Base-by-base conservation (phyloP, 2,329 filamentous ascomycete genomes). In the Colletotrichum somersetense region DNA sequence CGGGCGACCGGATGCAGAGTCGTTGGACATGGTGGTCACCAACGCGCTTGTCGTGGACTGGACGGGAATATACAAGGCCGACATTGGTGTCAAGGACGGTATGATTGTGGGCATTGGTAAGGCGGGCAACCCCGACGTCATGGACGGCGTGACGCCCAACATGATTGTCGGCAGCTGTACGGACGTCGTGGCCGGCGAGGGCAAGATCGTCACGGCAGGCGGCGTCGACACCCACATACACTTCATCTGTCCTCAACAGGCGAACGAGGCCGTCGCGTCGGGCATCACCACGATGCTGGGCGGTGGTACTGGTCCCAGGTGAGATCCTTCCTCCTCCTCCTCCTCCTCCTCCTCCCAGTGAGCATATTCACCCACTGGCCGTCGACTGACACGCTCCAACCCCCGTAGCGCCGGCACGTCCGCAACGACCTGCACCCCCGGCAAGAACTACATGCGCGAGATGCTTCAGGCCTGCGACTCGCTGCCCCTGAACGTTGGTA, bases 61-160 rank as follows among this genome's bases (percentile, higher is more conserved):
- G 89, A 92, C 89, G 1, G 96, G 96, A 59, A 97, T 98, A 78
- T 97, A 94, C 86, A 98, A 98, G 84, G 96, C 95, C 7, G 96
- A 98, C 80, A 97, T 98, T 79, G 96, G 96, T 38, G 91, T 98
- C 80, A 97, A 97, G 81, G 83, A 95, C 76, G 95, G 96, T 2
- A 80, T 92, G 50, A 98, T 98, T 77, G 91, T 92, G 38, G 96
- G 91, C 0, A 96, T 98, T 76, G 96, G 96, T 72, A 98, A 98
- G 83, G 94, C 96, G 20, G 96, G 96, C 26, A 98, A 98, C 78
- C 96, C 96, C n/a, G 96, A 98, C 82, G 90, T 97, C 58, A 98
- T 98, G 96, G 92, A 96, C 42, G 93, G 93, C 5, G 94, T 98
- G 8, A 86, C 92, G 71, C 86, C 90, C 0, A 87, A 91, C 67